These are phyloP conservation scores for Rhodocollybia butyracea DNA, from an alignment of 768 basidiomycete genomes.

Conservation along the genomic window DNA sequence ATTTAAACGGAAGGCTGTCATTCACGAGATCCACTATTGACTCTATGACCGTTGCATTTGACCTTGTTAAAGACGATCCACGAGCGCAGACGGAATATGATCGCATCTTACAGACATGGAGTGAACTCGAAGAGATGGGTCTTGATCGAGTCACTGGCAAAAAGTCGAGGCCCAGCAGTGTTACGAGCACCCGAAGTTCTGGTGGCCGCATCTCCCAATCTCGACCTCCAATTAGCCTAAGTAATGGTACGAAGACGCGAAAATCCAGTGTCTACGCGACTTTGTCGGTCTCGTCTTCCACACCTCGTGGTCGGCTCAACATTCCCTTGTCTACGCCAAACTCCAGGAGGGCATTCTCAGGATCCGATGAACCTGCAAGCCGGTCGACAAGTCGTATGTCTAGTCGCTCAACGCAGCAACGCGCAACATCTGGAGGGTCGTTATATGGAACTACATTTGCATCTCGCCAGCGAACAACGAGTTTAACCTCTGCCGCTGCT, in stretches of 20 bases:
- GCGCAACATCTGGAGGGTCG: constrained; percentile 69
- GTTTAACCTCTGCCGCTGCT: constrained; percentile 44
- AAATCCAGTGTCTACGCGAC: constrained; percentile 24
- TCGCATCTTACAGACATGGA: constrained; percentile 78
- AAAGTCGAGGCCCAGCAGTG: constrained; percentile 65
- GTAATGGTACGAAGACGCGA: constrained; percentile 5
- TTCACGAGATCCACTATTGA: constrained; percentile 59
- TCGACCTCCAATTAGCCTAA: constrained; percentile 5
- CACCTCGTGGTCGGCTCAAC: constrained; percentile 39
- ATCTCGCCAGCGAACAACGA: constrained; percentile 80
- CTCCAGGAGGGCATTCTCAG: constrained; percentile 48
- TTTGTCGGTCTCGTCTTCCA: constrained; percentile 22
- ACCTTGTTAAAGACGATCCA: constrained; percentile 49
- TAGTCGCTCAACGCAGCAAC: constrained; percentile 42
- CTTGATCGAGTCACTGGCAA: constrained; percentile 58
- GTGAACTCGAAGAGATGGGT: constrained; percentile 79
- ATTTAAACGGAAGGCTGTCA: constrained; percentile 56
- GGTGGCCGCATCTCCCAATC: constrained; percentile 49
- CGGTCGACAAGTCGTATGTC: constrained; percentile 60
- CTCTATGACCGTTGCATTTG: constrained; percentile 39
- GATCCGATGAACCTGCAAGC: constrained; percentile 37
- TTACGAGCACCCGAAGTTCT: constrained; percentile 57
- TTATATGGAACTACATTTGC: constrained; percentile 69
- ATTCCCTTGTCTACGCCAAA: constrained; percentile 38
- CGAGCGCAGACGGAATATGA: constrained; percentile 58